phyloP scores from a whole-genome alignment of 2,329 filamentous ascomycete genomes.

The Thielaviopsis ethacetica region DNA sequence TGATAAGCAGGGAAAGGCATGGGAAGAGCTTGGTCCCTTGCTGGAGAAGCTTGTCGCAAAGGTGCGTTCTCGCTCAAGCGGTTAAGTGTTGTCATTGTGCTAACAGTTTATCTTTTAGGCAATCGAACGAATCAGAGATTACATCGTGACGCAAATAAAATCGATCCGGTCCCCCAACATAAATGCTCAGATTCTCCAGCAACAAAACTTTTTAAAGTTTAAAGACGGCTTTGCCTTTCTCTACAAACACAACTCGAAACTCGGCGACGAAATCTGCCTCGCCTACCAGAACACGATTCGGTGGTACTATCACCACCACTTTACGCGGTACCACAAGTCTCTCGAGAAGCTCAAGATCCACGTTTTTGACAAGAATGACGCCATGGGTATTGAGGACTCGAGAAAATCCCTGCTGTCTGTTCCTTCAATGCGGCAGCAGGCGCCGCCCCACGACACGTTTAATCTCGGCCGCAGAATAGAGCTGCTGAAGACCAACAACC shows the following conservation, averaged over 20 bases:
- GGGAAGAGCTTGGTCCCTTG: constrained; percentile 70
- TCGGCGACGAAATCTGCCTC: constrained; percentile 78
- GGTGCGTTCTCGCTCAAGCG: constrained; percentile 25
- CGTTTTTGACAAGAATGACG: constrained; percentile 63
- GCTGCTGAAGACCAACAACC: constrained; percentile 55
- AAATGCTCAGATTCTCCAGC: constrained; percentile 92
- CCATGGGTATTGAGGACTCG: constrained; percentile 60
- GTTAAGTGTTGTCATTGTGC: neutral
- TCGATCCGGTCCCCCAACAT: constrained; percentile 86
- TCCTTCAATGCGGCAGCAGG: constrained; percentile 21
- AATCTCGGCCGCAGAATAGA: constrained; percentile 77
- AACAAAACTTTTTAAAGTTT: constrained; percentile 76
- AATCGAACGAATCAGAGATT: constrained; percentile 86
- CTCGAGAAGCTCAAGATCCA: constrained; percentile 76
- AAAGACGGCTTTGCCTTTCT: constrained; percentile 81
- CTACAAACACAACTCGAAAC: constrained; percentile 60
- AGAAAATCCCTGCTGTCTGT: constrained; percentile 45
- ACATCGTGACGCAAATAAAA: constrained; percentile 87
- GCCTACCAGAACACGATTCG: constrained; percentile 98
- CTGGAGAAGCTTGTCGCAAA: constrained; percentile 72
- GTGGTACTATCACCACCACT: constrained; percentile 93
- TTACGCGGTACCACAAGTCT: constrained; percentile 70
- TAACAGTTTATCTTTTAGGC: constrained; percentile 34
- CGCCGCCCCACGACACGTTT: constrained; percentile 67
- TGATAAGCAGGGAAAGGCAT: constrained; percentile 53